Evolutionary conservation across 164 flowering plant species (phyloP), one percentile per base, ranked within the genome.

Genomic region (Tetrastigma voinierianum): DNA sequence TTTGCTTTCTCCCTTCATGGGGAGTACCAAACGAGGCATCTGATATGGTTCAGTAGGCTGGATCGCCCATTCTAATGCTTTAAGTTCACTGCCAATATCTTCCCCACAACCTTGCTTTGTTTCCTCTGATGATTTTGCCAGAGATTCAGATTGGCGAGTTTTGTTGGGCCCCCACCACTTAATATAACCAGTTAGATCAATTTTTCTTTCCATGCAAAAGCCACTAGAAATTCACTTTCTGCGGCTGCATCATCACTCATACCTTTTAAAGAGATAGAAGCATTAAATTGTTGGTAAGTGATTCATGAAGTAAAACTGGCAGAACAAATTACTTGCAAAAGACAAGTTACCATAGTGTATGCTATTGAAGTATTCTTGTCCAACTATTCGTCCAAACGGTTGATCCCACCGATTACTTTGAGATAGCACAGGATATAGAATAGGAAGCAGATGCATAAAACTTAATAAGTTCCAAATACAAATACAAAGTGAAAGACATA

Each of bases 81-180:
- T 90, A n/a, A 88, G 86, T 74, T 91, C 98, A 70, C 76, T 63
- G 20, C 78, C 78, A 70, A 81, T 66, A 64, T 88, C 91, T 72
- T 89, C 96, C 15, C 76, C 49, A 65, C 69, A 61, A 57, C 81
- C 72, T 66, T 71, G 81, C 61, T 78, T 89, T 65, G 84, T 66
- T 70, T 84, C 91, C 23, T 86, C 95, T 1, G 78, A 71, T 49
- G 84, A 80, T 79, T 76, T 88, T 54, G 74, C 24, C 13, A 70
- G 74, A 63, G 80, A 55, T 13, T 87, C 90, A 61, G 82, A 17
- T 59, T 80, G 88, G 58, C 83, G 83, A 51, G 66, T 65, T 80
- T 84, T 94, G 62, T 72, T 83, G 7, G 80, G 69, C 3, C 93
- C 90, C 98, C 98, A 95, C 98, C 98, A 95, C 79, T 85, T 90